Evolutionary conservation across 2,329 filamentous ascomycete genomes (phyloP), one percentile per base, ranked within the genome.

Genomic region (Fusarium oxysporum): DNA sequence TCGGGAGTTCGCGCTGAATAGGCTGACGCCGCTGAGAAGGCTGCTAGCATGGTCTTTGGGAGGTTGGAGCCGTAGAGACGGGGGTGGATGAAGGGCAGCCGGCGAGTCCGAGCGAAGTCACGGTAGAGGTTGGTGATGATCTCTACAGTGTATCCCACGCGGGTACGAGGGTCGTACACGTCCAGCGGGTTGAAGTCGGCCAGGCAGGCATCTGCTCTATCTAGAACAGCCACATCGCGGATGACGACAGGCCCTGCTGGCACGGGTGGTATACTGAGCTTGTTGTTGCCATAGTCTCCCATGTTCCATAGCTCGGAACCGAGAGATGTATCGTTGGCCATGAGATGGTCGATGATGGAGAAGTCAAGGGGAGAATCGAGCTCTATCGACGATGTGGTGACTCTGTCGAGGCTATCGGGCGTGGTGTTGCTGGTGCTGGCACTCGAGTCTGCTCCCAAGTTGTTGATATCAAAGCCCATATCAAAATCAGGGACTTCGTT

Each of bases 61-160:
- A 84, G 80, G 44, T 78, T 77, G 65, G 78, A 71, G 50, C 80
- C 76, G 78, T 86, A 86, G 23, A 86, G 80, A 14, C 81, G 79
- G 40, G 80, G 78, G 72, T 86, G 85, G 60, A 86, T 78, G 71
- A 84, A 86, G 37, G 83, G 81, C 25, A 84, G 79, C 11, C 80
- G 73, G 64, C 80, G 81, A 9, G 81, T 80, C 35, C 75, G 78
- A 19, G 83, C 79, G 63, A 82, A 85, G 53, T 48, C 76, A 25
- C 67, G 54, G 73, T 81, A 83, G 47, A 85, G 69, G 30, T 76
- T 57, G 9, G 77, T 81, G 12, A 85, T 55, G 19, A 68, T 55
- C 28, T 76, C 64, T 56, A 85, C 71, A n/a, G 80, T 76, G 70
- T 78, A 81, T 59, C 82, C 81, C 38, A 84, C 70, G 28, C 78